Conservation (phyloP, 306 rosid genomes). For the Benincasa hispida region DNA sequence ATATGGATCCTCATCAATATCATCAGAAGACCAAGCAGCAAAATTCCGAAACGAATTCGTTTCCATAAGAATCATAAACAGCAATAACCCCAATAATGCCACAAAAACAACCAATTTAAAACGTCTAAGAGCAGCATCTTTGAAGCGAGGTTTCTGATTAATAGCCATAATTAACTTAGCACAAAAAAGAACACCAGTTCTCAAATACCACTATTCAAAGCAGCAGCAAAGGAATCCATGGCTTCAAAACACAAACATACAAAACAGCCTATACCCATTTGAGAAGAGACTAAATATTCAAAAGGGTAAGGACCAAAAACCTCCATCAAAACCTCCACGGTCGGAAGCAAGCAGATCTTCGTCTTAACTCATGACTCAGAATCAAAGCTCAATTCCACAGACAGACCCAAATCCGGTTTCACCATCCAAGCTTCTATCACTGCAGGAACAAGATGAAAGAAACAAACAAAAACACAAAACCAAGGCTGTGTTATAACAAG, state of each 20-base stretch:
- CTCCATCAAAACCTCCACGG: conserved; percentile 15
- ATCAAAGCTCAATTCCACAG: conserved; percentile 2
- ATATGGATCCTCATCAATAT: conserved; percentile 13
- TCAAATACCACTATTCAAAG: conserved; percentile 12
- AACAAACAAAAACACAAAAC: background rate
- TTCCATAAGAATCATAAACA: conserved; percentile 41
- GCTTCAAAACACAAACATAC: conserved; percentile 9
- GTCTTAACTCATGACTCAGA: conserved; percentile 19
- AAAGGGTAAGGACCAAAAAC: conserved; percentile 29
- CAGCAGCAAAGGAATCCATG: conserved; percentile 15
- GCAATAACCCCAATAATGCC: conserved; percentile 46
- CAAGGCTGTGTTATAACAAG: background rate
- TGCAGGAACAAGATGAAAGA: background rate
- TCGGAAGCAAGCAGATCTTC: conserved; percentile 19
- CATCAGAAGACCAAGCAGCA: conserved; percentile 11
- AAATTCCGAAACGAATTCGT: conserved; percentile 27
- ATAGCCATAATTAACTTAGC: conserved; percentile 22
- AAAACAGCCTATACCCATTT: conserved; percentile 9
- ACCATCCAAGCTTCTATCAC: background rate
- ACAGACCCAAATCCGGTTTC: background rate
- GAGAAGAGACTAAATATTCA: conserved; percentile 11
- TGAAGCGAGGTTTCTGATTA: conserved; percentile 44
- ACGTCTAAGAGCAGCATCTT: conserved; percentile 50
- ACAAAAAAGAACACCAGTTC: conserved; percentile 5
- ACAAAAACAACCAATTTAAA: conserved; percentile 40